Conservation (phyloP, 129 eudicot species). For the Silybum marianum region DNA sequence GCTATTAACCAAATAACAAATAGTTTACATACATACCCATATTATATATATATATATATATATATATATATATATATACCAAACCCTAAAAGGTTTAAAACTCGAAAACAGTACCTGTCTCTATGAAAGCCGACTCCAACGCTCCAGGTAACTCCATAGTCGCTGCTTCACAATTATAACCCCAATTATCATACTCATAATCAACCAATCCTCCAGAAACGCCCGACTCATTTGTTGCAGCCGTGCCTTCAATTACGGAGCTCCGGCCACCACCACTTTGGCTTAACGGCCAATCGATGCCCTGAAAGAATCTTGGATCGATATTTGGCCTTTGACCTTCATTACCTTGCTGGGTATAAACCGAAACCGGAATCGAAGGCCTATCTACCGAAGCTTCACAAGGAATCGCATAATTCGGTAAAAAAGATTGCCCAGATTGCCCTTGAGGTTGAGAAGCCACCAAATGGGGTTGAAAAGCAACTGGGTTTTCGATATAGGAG, state of each 20-base stretch:
- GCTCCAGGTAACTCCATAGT: slow-evolving; percentile 27
- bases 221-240: slow-evolving; percentile 15
- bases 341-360: slow-evolving; percentile 25
- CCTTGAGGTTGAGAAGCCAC: slow-evolving; percentile 23
- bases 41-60: not conserved
- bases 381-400: slow-evolving; percentile 17
- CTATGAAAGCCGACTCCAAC: slow-evolving; percentile 34
- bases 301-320: slow-evolving; percentile 27
- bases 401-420: slow-evolving; percentile 22
- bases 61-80: not conserved
- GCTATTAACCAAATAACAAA: slow-evolving; percentile 14
- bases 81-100: slow-evolving; percentile 33
- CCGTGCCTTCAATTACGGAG: slow-evolving; percentile 15
- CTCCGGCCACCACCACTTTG: slow-evolving; percentile 36
- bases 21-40: not conserved
- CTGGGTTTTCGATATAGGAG: slow-evolving; percentile 10
- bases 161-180: slow-evolving; percentile 27
- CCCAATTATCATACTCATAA: slow-evolving; percentile 47
- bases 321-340: slow-evolving; percentile 28
- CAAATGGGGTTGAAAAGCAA: slow-evolving; percentile 27
- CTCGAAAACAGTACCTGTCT: slow-evolving; percentile 54
- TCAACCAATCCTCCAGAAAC: slow-evolving; percentile 39
- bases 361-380: slow-evolving; percentile 2
- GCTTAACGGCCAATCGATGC: slow-evolving; percentile 21
- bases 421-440: slow-evolving; percentile 21